Base-by-base conservation (phyloP, 75 land plant genomes). In the Pseudotsuga menziesii region DNA sequence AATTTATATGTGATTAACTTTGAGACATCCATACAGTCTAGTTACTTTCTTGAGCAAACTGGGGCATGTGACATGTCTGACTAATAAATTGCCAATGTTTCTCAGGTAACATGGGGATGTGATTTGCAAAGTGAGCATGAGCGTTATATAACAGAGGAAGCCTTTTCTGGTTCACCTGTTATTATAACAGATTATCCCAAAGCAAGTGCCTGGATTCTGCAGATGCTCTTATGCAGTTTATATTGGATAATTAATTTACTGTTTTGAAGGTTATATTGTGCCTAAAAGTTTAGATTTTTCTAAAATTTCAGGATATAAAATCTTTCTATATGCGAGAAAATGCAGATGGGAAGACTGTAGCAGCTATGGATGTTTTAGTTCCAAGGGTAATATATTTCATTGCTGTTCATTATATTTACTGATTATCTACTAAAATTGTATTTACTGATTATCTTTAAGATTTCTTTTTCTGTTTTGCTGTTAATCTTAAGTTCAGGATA, bases 91-190 rank as follows among this genome's bases (percentile, higher is more conserved):
- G 35, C 25, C n/a, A 12, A 41, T 67, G 8, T 77, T 58, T 61
- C 56, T 69, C 83, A 96, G 99, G 99, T 97, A 52, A 80, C 83
- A 74, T 97, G 99, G 99, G 99, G 99, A 62, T 85, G 88, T 80
- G 99, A 97, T 81, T 80, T 97, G 80, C 96, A 92, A 82, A 92
- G 96, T 83, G 99, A 97, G 83, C 99, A 97, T 77, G 99, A 97
- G 72, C 91, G 98, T 9, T 97, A 91, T 54, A 82, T 97, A 29
- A 95, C 99, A 70, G 99, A 97, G 78, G 86, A 83, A 72, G 92
- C 79, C 41, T 95, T 94, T 85, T 83, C 73, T 77, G 98, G 98
- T 22, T 83, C 84, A 20, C 99, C 99, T 57, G 98, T 97, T 9
- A 91, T 97, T 60, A 81, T 97, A 23, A 88, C 88, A 41, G 98